These are phyloP conservation scores for Phyllostachys edulis DNA, from an alignment of 176 grass and related monocot genomes.

Conservation along the genomic window DNA sequence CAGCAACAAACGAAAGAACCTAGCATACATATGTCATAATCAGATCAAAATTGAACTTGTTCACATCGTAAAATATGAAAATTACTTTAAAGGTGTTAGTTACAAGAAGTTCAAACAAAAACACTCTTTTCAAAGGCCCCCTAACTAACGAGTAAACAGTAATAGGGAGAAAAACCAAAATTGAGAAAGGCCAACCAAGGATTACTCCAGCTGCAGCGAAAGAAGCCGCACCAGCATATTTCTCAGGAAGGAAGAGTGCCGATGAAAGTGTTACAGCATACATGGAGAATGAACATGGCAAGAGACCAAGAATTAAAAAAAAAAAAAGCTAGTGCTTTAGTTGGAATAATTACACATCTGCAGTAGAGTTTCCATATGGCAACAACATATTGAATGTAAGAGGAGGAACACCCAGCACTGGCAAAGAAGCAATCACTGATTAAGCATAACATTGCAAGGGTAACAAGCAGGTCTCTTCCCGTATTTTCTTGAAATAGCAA, in stretches of 20 bases:
- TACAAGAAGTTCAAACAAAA: constrained; percentile 80
- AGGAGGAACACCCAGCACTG: constrained; percentile 65
- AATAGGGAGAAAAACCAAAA: constrained; percentile 83
- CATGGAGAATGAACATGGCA: constrained; percentile 97
- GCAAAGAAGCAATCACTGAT: constrained; percentile 97
- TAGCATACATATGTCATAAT: constrained; percentile 36
- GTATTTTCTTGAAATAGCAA: constrained; percentile 90
- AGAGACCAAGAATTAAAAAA: constrained; percentile 60
- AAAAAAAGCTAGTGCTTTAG: constrained; percentile 4
- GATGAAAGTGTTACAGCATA: constrained; percentile 88
- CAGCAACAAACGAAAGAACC: constrained; percentile 16
- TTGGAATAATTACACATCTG: constrained; percentile 10
- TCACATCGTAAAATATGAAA: background rate
- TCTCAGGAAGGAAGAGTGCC: constrained; percentile 82
- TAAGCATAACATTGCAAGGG: constrained; percentile 85
- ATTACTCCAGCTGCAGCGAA: constrained; percentile 82
- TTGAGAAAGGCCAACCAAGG: constrained; percentile 94
- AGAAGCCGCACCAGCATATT: constrained; percentile 68
- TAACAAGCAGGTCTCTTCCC: constrained; percentile 85
- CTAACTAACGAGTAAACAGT: constrained; percentile 69
- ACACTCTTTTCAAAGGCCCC: constrained; percentile 71
- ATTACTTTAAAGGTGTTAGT: constrained; percentile 29
- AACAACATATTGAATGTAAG: constrained; percentile 14
- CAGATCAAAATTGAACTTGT: background rate
- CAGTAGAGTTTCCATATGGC: constrained; percentile 11